Evolutionary conservation across 2,329 filamentous ascomycete genomes (phyloP), one percentile per base, ranked within the genome.

Genomic region (Fusarium begoniae): DNA sequence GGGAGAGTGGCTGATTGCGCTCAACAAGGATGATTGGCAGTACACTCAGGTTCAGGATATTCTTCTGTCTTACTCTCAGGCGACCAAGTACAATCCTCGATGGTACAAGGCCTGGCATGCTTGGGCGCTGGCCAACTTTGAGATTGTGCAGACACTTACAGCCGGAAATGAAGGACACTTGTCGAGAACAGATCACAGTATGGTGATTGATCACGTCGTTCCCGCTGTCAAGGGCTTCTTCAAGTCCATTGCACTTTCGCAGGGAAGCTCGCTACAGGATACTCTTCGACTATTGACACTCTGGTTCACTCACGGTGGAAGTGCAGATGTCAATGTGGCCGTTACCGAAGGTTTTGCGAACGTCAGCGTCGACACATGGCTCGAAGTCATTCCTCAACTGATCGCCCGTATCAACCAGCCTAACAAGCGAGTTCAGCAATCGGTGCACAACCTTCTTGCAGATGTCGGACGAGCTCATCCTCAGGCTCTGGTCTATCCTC

Each of bases 91-190:
- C 84, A 97, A 99, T 81, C 92, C 94, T 40, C 91, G 92, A 70
- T 99, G 96, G 90, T 99, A 99, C 86, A 99, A 99, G 84, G 96
- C 97, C 13, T 99, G 96, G 96, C 96, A 99, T 83, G 94, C 96
- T 0, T 99, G 96, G 96, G 97, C 96, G 17, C 84, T 99, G 72
- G 96, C 96, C 61, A 99, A 99, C 82, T 99, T 99, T 79, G 96
- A 99, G 83, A 96, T 99, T 65, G 95, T 98, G 43, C 97, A 96
- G 77, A 91, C 93, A 1, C 86, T 96, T 65, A 90, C 92, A 14
- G 88, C 92, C 28, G 89, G 91, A 64, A 88, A 88, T 22, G 93
- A 93, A 72, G 87, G 89, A 44, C 82, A 82, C 51, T 44, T 84
- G 24, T 79, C 79, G 2, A 75, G 80, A 38, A 77, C 80, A 3